phyloP scores from a whole-genome alignment of 371 early-diverging fungal genomes.

The Rhizomucor miehei region DNA sequence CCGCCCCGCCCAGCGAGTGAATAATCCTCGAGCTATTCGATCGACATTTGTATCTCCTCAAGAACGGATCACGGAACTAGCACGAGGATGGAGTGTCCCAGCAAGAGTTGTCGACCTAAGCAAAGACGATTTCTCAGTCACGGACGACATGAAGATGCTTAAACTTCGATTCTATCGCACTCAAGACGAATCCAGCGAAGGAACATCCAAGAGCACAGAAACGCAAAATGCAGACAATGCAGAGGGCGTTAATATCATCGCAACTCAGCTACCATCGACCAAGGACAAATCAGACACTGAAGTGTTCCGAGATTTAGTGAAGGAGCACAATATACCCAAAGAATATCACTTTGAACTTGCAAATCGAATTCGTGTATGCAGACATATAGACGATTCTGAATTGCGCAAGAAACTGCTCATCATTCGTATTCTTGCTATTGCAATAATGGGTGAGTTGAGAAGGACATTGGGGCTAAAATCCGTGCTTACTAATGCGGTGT shows the following conservation, averaged over 20 bases:
- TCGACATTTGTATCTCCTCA: constrained; percentile 62
- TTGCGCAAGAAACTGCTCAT: constrained; percentile 58
- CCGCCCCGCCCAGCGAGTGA: constrained; percentile 81
- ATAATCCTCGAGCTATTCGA: constrained; percentile 66
- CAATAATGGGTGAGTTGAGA: constrained; percentile 58
- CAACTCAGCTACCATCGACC: constrained; percentile 16
- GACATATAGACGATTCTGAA: constrained; percentile 46
- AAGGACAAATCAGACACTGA: constrained; percentile 33
- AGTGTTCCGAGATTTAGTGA: constrained; percentile 41
- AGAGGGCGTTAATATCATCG: constrained; percentile 27
- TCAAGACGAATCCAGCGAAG: constrained; percentile 5
- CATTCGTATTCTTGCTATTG: constrained; percentile 77
- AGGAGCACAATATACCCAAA: constrained; percentile 69
- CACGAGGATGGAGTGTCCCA: constrained; percentile 57
- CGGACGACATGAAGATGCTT: constrained; percentile 49
- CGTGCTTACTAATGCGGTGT: constrained; percentile 7
- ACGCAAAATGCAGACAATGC: constrained; percentile 18
- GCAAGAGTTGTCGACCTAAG: constrained; percentile 47
- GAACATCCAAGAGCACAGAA: constrained; percentile 1
- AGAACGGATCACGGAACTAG: constrained; percentile 60
- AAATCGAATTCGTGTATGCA: constrained; percentile 76
- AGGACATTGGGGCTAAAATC: neutral
- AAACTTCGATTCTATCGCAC: constrained; percentile 68
- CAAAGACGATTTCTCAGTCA: constrained; percentile 35
- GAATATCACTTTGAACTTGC: constrained; percentile 77